Evolutionary conservation across 768 basidiomycete genomes (phyloP).

Genomic region (Clathrus columnatus): DNA sequence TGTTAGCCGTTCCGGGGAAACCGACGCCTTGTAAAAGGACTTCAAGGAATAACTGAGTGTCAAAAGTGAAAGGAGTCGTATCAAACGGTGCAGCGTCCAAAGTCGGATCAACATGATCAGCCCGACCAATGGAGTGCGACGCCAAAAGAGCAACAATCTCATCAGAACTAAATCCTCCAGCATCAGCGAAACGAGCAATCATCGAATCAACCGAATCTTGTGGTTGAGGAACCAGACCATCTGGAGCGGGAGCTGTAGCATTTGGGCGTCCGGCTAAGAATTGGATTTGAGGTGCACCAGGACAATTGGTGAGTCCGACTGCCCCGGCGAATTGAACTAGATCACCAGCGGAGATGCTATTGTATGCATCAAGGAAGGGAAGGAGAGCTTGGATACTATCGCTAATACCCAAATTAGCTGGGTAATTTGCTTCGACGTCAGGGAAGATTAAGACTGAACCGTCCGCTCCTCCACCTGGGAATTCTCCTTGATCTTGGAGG

Average conservation of each 20-base stretch:
- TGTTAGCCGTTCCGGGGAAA: conserved; percentile 19
- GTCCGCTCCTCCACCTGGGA: conserved; percentile 19
- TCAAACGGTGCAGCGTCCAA: conserved; percentile 34
- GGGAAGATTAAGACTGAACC: conserved; percentile 19
- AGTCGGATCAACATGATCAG: conserved; percentile 26
- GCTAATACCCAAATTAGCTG: conserved; percentile 14
- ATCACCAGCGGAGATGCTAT: conserved; percentile 18
- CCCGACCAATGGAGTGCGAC: conserved; percentile 20
- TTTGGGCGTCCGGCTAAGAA: conserved; percentile 30
- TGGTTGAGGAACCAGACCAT: conserved; percentile 18
- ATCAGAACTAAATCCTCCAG: conserved; percentile 18
- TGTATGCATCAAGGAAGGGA: conserved; percentile 20
- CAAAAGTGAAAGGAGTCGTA: conserved; percentile 35
- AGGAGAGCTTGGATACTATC: conserved; percentile 11
- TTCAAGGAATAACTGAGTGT: conserved; percentile 40
- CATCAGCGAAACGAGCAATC: conserved; percentile 12
- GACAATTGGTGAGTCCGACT: conserved; percentile 33
- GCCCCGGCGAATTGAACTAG: conserved; percentile 40
- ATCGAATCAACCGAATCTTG: conserved; percentile 19
- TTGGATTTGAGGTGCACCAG: conserved; percentile 34
- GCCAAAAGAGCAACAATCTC: conserved; percentile 17
- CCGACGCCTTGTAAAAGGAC: conserved; percentile 14
- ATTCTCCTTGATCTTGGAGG: background rate
- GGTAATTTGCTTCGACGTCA: conserved; percentile 17
- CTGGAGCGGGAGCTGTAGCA: conserved; percentile 15